Evolutionary conservation across 1,284 basidiomycete genomes (phyloP).

Genomic region (Lignosus rhinocerotis): DNA sequence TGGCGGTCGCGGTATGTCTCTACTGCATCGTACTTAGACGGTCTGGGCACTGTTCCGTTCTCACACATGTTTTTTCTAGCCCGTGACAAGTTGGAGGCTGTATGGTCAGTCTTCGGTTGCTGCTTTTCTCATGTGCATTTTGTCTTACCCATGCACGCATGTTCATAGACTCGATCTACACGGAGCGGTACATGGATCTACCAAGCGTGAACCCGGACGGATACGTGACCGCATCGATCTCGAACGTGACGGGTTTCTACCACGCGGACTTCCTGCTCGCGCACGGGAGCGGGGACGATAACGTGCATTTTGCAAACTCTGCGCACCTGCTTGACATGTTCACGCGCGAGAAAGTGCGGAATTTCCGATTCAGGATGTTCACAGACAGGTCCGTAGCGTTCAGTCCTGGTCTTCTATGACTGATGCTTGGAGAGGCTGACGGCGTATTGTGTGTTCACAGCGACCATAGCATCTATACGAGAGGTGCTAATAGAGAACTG

Average conservation of each 20-base stretch:
- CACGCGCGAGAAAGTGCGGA: slow-evolving; percentile 72
- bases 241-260: slow-evolving; percentile 82
- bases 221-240: slow-evolving; percentile 84
- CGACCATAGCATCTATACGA: slow-evolving; percentile 72
- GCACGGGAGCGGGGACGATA: slow-evolving; percentile 94
- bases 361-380: slow-evolving; percentile 93
- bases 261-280: slow-evolving; percentile 82
- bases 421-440: neutral
- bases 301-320: slow-evolving; percentile 91
- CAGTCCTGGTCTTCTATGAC: neutral
- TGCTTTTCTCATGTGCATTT: no score
- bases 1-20: slow-evolving; percentile 79
- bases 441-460: slow-evolving; percentile 39
- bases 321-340: slow-evolving; percentile 92
- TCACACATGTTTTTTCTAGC: slow-evolving; percentile 39
- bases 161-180: slow-evolving; percentile 78
- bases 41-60: neutral
- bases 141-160: neutral
- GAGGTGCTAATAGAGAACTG: slow-evolving; percentile 83
- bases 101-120: slow-evolving; percentile 59
- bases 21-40: neutral
- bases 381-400: slow-evolving; percentile 74
- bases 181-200: slow-evolving; percentile 95
- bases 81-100: slow-evolving; percentile 83
- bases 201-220: slow-evolving; percentile 78